Evolutionary conservation across 192 early-diverging fungal species (phyloP).

Genomic region (Backusella circina): DNA sequence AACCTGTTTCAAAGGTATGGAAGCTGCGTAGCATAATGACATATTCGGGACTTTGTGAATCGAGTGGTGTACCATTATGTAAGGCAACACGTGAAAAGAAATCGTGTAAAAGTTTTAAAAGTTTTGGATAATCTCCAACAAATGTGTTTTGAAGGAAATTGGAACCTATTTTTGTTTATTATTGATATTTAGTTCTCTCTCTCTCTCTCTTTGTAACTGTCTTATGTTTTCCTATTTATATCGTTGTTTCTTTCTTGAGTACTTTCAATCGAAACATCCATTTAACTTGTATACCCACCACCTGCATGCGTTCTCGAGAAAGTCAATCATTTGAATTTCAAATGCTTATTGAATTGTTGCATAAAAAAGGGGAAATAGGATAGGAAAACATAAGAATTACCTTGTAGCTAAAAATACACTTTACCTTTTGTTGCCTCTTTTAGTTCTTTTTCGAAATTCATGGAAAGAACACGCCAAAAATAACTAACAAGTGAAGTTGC

Average conservation of each 20-base stretch:
- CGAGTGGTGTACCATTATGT: slow-evolving; percentile 34
- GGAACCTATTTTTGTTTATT: slow-evolving; percentile 30
- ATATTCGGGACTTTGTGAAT: slow-evolving; percentile 46
- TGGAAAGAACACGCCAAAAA: slow-evolving; percentile 51
- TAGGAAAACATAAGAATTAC: not conserved
- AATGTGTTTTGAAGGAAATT: slow-evolving; percentile 51
- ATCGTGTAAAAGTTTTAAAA: slow-evolving; percentile 46
- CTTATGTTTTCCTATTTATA: not conserved
- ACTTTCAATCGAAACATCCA: not conserved
- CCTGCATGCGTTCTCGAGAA: not conserved
- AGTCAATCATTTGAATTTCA: not conserved
- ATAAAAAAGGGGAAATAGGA: not conserved
- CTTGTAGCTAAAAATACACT: not conserved
- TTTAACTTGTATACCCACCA: not conserved
- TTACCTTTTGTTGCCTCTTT: slow-evolving; percentile 44
- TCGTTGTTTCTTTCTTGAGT: slow-evolving; percentile 11
- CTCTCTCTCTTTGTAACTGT: not conserved
- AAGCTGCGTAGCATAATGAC: slow-evolving; percentile 39
- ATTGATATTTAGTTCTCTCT: not conserved
- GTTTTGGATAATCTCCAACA: slow-evolving; percentile 47
- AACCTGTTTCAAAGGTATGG: slow-evolving; percentile 35
- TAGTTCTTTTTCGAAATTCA: slow-evolving; percentile 50
- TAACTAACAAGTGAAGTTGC: slow-evolving; percentile 45
- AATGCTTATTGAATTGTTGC: not conserved
- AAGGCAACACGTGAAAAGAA: slow-evolving; percentile 53